Evolutionary conservation across 257 asterid genomes (phyloP).

Genomic region (Nicotiana obtusifolia): DNA sequence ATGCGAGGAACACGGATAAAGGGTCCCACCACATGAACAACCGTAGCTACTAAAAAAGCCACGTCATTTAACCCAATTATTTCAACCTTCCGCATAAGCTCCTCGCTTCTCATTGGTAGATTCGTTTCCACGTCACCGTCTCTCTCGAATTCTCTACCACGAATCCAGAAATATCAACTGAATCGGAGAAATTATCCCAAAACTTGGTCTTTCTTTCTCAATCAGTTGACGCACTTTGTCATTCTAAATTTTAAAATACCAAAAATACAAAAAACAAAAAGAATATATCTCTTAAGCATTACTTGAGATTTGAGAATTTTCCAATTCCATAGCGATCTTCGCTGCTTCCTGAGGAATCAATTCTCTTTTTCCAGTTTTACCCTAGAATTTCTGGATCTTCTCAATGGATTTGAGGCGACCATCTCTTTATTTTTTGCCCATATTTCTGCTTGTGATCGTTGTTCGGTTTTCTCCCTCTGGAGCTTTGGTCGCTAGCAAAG

Average conservation of each 20-base stretch:
- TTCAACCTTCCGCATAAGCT: conserved; percentile 13
- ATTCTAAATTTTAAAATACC: neutral
- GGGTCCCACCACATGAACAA: conserved; percentile 5
- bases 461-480: conserved; percentile 23
- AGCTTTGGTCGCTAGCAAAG: conserved; percentile 32
- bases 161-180: too few relatives aligned
- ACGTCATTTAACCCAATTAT: conserved; percentile 28
- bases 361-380: neutral
- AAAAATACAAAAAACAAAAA: neutral
- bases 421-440: neutral
- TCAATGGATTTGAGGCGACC: conserved; percentile 29
- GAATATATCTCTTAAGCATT: neutral
- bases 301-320: conserved; percentile 9
- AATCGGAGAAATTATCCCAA: too few relatives aligned
- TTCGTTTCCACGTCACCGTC: conserved; percentile 38
- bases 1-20: neutral
- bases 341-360: too few relatives aligned
- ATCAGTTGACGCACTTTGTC: too few relatives aligned
- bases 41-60: conserved; percentile 3
- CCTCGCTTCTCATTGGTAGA: conserved; percentile 46
- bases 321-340: neutral
- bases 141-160: conserved; percentile 6
- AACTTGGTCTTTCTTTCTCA: too few relatives aligned
- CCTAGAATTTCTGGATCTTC: neutral
- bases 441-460: conserved; percentile 29